Evolutionary conservation across 2,329 filamentous ascomycete genomes (phyloP).

Genomic region (Ophiognomonia clavigignenti-juglandacearum): DNA sequence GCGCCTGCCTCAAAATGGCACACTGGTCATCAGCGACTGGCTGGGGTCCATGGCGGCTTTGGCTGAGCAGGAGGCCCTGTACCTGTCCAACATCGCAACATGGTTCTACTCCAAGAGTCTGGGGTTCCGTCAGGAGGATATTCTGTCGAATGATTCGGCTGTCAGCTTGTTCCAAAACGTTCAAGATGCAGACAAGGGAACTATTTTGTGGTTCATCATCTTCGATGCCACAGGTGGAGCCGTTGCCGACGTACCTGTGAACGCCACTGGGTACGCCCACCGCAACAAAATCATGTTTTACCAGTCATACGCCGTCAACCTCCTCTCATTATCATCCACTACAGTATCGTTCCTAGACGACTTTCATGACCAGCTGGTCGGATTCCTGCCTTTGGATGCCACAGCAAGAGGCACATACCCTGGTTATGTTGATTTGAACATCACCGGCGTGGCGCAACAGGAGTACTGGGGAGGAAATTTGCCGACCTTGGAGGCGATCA

Average conservation of each 20-base stretch:
- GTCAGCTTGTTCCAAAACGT: slow-evolving; percentile 50
- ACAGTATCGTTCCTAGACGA: slow-evolving; percentile 47
- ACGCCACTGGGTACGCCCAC: slow-evolving; percentile 58
- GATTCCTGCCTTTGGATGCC: slow-evolving; percentile 29
- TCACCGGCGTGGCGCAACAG: slow-evolving; percentile 38
- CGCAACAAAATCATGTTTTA: slow-evolving; percentile 61
- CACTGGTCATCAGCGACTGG: slow-evolving; percentile 57
- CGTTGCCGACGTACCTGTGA: slow-evolving; percentile 47
- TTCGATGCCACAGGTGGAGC: slow-evolving; percentile 60
- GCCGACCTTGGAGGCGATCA: slow-evolving; percentile 40
- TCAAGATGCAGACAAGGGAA: slow-evolving; percentile 42
- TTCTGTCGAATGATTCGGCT: slow-evolving; percentile 41
- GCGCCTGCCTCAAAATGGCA: slow-evolving; percentile 38
- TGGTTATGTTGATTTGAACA: slow-evolving; percentile 54
- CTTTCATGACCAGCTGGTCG: slow-evolving; percentile 40
- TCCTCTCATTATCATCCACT: slow-evolving; percentile 37
- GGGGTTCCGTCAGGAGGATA: slow-evolving; percentile 43
- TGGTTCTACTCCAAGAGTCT: slow-evolving; percentile 56
- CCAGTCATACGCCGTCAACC: slow-evolving; percentile 54
- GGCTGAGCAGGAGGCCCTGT: slow-evolving; percentile 43
- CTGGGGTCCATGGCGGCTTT: slow-evolving; percentile 51
- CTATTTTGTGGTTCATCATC: slow-evolving; percentile 55
- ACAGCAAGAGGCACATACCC: slow-evolving; percentile 48
- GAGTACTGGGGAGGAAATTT: slow-evolving; percentile 54
- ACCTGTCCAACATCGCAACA: slow-evolving; percentile 39